phyloP scores from a whole-genome alignment of 2,329 filamentous ascomycete species.

The Fusarium sp. region DNA sequence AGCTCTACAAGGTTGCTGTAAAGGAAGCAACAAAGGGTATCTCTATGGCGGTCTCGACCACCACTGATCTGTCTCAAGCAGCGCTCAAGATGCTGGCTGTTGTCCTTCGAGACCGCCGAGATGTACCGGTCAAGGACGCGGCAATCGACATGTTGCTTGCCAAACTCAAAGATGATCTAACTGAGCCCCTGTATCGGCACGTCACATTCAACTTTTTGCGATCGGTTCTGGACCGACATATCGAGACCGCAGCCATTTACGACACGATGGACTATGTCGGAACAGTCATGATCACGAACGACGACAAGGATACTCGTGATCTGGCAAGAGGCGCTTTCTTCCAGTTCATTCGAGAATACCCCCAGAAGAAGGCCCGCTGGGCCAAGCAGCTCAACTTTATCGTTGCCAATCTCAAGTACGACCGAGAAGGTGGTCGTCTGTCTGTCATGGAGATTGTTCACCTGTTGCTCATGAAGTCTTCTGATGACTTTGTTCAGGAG shows the following conservation, averaged over 20 bases:
- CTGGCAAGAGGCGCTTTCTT: conserved; percentile 90
- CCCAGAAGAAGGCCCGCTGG: conserved; percentile 90
- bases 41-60: conserved; percentile 80
- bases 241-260: conserved; percentile 89
- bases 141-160: conserved; percentile 86
- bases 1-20: conserved; percentile 79
- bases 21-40: conserved; percentile 87
- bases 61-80: conserved; percentile 86
- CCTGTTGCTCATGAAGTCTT: conserved; percentile 85
- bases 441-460: conserved; percentile 95
- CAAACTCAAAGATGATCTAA: conserved; percentile 87
- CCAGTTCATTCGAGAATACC: conserved; percentile 94
- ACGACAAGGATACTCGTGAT: conserved; percentile 88
- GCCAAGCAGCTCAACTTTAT: conserved; percentile 90
- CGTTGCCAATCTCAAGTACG: conserved; percentile 90
- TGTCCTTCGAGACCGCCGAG: conserved; percentile 83
- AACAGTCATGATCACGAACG: conserved; percentile 94
- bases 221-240: conserved; percentile 84
- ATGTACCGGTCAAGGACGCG: conserved; percentile 81
- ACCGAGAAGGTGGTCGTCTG: conserved; percentile 86
- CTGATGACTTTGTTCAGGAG: conserved; percentile 84
- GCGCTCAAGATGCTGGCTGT: conserved; percentile 89
- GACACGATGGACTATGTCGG: conserved; percentile 91
- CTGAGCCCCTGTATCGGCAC: conserved; percentile 91
- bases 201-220: conserved; percentile 95